A percentile compares a stretch with the other conserved stretches of the same genome.
Conservation (phyloP, 257 asterid species). For the Lantana camara region DNA sequence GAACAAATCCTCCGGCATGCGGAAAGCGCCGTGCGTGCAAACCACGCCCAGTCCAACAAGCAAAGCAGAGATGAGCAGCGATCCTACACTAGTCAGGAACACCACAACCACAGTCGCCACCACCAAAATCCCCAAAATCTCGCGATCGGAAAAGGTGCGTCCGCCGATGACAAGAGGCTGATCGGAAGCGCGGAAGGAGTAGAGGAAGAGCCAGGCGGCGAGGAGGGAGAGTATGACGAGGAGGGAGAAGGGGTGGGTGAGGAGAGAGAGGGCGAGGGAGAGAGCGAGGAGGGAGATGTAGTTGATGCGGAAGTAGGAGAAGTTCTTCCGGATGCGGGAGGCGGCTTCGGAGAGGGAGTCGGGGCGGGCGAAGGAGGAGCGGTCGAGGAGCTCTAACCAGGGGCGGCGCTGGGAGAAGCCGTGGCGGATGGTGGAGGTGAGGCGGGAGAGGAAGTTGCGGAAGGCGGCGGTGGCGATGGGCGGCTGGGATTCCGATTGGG, state of each 20-base stretch:
- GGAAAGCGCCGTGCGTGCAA: conserved; percentile 83
- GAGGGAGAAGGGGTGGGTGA: conserved; percentile 88
- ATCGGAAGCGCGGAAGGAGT: conserved; percentile 73
- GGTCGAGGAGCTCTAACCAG: conserved; percentile 84
- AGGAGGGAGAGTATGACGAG: conserved; percentile 60
- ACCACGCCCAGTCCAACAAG: conserved; percentile 72
- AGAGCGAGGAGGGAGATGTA: conserved; percentile 65
- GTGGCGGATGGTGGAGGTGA: conserved; percentile 59
- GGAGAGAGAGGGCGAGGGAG: conserved; percentile 76
- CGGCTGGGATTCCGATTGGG: conserved; percentile 54
- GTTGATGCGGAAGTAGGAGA: conserved; percentile 83
- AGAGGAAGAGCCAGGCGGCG: conserved; percentile 77
- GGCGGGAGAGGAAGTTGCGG: conserved; percentile 73
- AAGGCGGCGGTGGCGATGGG: conserved; percentile 73
- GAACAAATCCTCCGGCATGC: conserved; percentile 86
- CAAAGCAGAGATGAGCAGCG: conserved; percentile 75
- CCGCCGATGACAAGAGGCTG: conserved; percentile 76
- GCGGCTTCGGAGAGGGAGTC: conserved; percentile 86
- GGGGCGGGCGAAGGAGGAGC: conserved; percentile 86
- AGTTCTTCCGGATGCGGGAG: conserved; percentile 78
- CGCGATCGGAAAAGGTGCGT: conserved; percentile 81
- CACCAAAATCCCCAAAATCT: conserved; percentile 61
- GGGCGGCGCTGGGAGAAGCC: conserved; percentile 89
- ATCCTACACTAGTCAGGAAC: conserved; percentile 86
- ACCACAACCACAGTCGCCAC: conserved; percentile 71